A percentile compares a stretch with the other conserved stretches of the same genome.
Evolutionary conservation across 225 moss, liverwort and hornwort species (phyloP).

Genomic region (Climacium dendroides): DNA sequence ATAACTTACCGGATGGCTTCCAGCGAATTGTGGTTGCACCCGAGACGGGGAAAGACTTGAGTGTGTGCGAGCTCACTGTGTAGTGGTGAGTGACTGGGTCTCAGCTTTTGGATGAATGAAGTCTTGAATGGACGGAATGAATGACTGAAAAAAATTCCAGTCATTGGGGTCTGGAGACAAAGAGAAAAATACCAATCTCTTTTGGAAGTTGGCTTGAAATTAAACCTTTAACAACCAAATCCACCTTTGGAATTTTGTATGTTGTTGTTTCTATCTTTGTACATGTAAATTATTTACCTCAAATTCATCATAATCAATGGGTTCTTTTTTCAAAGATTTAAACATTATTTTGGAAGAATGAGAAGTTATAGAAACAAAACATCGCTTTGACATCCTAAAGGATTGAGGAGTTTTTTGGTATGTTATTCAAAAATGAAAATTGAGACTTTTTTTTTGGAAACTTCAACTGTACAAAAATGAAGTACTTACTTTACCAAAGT

Average conservation of each 20-base stretch:
- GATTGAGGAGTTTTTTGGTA: too few relatives aligned
- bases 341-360: neutral
- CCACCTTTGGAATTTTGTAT: neutral
- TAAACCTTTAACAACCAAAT: neutral
- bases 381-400: too few relatives aligned
- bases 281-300: neutral
- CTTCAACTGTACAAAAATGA: too few relatives aligned
- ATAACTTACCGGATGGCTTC: neutral
- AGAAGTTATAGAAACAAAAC: neutral
- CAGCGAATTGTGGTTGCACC: neutral
- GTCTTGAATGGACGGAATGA: neutral
- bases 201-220: neutral
- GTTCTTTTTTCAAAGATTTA: neutral
- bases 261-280: neutral
- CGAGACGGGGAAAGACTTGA: neutral
- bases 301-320: neutral
- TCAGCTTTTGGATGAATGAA: neutral
- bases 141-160: neutral
- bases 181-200: neutral
- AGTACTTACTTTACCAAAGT: too few relatives aligned
- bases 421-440: too few relatives aligned
- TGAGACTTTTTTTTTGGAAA: too few relatives aligned
- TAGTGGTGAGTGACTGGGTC: neutral
- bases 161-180: neutral
- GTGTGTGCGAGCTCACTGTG: neutral